These are phyloP conservation scores for Bolboschoenoplectus hybrid DNA, from an alignment of 202 grass and related monocot species.

Conservation along the genomic window DNA sequence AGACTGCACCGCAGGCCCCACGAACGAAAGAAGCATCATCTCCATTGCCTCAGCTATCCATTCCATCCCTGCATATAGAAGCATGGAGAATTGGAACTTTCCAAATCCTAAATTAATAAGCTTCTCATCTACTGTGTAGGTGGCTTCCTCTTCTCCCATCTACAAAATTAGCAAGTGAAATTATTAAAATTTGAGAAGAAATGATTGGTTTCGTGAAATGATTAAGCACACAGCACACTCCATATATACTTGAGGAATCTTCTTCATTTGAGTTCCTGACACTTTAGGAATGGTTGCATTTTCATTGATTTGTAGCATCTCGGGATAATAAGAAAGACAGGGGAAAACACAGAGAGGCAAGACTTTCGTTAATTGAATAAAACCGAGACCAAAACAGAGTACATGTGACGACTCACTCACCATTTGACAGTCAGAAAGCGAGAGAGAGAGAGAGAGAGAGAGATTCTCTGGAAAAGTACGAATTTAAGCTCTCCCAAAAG, in stretches of 20 bases:
- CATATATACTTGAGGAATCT: not conserved
- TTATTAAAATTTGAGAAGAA: not conserved
- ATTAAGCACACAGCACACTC: not conserved
- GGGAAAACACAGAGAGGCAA: no score
- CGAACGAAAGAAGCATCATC: no score
- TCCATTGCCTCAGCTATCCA: constrained; percentile 78
- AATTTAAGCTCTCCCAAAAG: not conserved
- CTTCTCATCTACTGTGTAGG: constrained; percentile 67
- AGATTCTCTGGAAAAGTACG: not conserved
- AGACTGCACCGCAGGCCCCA: constrained; percentile 49
- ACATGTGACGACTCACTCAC: no score
- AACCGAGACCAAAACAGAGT: no score
- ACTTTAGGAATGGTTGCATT: no score
- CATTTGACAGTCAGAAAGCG: no score
- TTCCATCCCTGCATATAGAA: constrained; percentile 71
- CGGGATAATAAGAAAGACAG: not conserved
- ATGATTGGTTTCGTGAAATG: not conserved
- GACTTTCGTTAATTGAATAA: no score
- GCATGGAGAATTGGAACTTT: constrained; percentile 63
- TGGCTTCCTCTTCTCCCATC: constrained; percentile 67
- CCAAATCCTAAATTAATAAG: constrained; percentile 71
- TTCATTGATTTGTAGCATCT: not conserved
- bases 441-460: no score
- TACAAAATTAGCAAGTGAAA: constrained; percentile 41
- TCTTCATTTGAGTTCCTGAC: not conserved